phyloP scores from a whole-genome alignment of 306 rosid genomes.

The Citrullus colocynthis region DNA sequence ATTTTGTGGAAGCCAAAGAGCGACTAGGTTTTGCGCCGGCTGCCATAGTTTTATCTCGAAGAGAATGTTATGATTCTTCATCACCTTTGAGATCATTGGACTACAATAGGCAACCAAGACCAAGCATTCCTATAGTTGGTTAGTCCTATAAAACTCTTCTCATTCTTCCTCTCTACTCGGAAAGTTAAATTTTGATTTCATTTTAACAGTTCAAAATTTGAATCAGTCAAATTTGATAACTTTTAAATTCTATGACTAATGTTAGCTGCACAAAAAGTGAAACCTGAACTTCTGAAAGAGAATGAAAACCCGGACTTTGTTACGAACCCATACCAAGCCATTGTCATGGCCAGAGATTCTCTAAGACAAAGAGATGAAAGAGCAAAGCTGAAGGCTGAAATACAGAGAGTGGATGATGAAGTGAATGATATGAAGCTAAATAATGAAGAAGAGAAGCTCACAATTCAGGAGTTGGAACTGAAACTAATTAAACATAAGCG shows the following conservation, averaged over 20 bases:
- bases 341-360: constrained; percentile 84
- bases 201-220: neutral
- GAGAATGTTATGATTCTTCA: constrained; percentile 48
- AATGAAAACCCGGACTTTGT: constrained; percentile 57
- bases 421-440: constrained; percentile 51
- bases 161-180: neutral
- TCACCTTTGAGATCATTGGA: constrained; percentile 59
- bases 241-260: constrained; percentile 4
- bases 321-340: constrained; percentile 63
- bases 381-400: constrained; percentile 54
- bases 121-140: constrained; percentile 60
- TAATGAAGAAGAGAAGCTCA: constrained; percentile 68
- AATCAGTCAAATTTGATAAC: constrained; percentile 2
- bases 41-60: constrained; percentile 55
- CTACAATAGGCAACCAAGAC: constrained; percentile 49
- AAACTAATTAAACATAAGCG: constrained; percentile 52
- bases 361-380: constrained; percentile 74
- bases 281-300: constrained; percentile 39
- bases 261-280: constrained; percentile 40
- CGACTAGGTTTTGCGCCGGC: constrained; percentile 85
- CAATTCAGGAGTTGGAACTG: constrained; percentile 68
- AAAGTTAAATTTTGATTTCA: neutral
- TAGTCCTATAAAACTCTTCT: constrained; percentile 10
- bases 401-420: constrained; percentile 56
- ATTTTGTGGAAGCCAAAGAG: constrained; percentile 57